Evolutionary conservation across 352 stramenopile genomes (phyloP).

Genomic region (Globisporangium yorkense): DNA sequence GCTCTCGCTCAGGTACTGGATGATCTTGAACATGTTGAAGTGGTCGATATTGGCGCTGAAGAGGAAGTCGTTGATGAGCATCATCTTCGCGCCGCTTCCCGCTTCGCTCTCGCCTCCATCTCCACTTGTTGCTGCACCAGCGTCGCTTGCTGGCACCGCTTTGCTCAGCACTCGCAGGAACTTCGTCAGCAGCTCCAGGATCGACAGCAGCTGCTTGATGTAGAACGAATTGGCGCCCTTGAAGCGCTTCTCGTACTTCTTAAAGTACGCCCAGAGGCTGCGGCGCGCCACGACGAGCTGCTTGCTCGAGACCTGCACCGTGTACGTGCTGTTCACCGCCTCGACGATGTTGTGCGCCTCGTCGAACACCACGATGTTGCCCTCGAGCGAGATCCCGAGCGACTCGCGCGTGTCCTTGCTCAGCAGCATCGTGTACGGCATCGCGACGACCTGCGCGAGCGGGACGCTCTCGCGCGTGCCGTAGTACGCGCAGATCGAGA

Average conservation of each 20-base stretch:
- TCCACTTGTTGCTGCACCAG: not conserved
- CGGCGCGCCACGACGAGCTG: conserved; percentile 63
- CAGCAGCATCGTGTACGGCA: conserved; percentile 93
- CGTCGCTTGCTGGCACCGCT: conserved; percentile 2
- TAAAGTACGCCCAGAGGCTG: conserved; percentile 82
- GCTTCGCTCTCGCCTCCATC: conserved; percentile 20
- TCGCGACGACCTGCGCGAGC: conserved; percentile 85
- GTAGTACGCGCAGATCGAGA: conserved; percentile 97
- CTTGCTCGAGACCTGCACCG: conserved; percentile 68
- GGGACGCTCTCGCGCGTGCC: conserved; percentile 86
- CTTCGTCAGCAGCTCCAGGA: conserved; percentile 72
- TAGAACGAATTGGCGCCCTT: conserved; percentile 86
- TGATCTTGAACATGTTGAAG: conserved; percentile 89
- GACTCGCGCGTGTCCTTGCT: conserved; percentile 88
- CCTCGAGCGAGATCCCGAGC: conserved; percentile 79
- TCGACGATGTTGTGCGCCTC: conserved; percentile 99
- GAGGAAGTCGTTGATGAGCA: conserved; percentile 83
- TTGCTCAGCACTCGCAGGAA: conserved; percentile 63
- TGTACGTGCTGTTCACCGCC: conserved; percentile 91
- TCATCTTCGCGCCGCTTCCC: conserved; percentile 41
- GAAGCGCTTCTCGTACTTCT: conserved; percentile 84
- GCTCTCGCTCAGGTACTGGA: conserved; percentile 76
- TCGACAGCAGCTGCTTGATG: conserved; percentile 84
- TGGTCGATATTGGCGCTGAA: conserved; percentile 76
- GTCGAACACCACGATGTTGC: conserved; percentile 96